phyloP scores from a whole-genome alignment of 768 basidiomycete genomes.

The Omphalotus guepiniiformis region DNA sequence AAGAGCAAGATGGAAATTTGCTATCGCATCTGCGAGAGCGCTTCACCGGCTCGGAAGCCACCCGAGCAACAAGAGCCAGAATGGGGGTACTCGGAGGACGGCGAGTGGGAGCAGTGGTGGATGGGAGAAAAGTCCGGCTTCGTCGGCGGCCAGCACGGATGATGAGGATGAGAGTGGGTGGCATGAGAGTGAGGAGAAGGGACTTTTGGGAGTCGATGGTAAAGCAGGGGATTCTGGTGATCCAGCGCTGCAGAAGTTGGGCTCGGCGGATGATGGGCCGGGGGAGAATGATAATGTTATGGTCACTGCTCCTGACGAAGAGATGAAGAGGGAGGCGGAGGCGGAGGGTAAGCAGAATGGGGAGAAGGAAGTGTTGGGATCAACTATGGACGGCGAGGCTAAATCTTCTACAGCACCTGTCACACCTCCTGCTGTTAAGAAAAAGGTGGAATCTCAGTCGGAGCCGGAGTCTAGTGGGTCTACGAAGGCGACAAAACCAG shows the following conservation, averaged over 20 bases:
- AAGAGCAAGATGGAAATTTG: slow-evolving; percentile 65
- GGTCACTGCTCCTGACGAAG: slow-evolving; percentile 19
- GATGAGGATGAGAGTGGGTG: slow-evolving; percentile 7
- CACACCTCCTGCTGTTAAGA: too few species aligned
- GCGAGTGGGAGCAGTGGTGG: background rate
- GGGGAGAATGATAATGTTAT: slow-evolving; percentile 39
- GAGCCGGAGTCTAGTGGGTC: background rate
- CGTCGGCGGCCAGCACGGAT: background rate
- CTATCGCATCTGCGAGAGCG: slow-evolving; percentile 52
- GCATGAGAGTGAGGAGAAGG: background rate
- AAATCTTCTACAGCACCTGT: background rate
- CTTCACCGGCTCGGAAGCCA: slow-evolving; percentile 23
- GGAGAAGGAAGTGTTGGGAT: background rate
- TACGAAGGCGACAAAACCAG: slow-evolving; percentile 10
- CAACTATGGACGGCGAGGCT: background rate
- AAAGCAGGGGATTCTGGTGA: slow-evolving; percentile 9
- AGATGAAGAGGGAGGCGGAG: background rate
- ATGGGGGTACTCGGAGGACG: slow-evolving; percentile 4
- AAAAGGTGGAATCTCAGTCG: too few species aligned
- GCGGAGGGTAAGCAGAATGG: too few species aligned
- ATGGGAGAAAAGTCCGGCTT: background rate
- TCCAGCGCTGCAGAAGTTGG: too few species aligned
- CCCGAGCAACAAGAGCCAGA: background rate
- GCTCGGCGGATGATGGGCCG: slow-evolving; percentile 11
- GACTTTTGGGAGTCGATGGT: background rate